Percentiles rank a stretch among this genome's conserved stretches.
These are phyloP conservation scores for Metschnikowia corniflorae DNA, from an alignment of 805 yeast genomes.

Conservation along the genomic window DNA sequence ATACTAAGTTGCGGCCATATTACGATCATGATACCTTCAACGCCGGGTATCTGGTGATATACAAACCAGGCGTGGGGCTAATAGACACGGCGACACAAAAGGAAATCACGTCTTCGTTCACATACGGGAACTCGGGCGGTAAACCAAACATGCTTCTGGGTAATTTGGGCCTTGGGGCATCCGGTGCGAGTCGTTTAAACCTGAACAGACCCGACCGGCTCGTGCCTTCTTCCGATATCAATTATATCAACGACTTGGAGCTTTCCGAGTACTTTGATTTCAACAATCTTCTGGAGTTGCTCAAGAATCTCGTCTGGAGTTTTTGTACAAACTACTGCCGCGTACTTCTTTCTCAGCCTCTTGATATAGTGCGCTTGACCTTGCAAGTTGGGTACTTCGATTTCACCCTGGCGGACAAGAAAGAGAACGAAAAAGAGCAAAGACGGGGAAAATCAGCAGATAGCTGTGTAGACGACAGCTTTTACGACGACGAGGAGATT, in stretches of 20 bases:
- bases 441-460: not conserved
- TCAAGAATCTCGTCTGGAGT: slow-evolving; percentile 55
- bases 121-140: slow-evolving; percentile 11
- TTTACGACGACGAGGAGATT: slow-evolving; percentile 26
- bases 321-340: slow-evolving; percentile 67
- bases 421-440: not conserved
- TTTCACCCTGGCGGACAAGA: slow-evolving; percentile 5
- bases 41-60: slow-evolving; percentile 59
- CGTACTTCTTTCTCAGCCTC: slow-evolving; percentile 76
- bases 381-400: slow-evolving; percentile 75
- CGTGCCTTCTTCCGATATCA: slow-evolving; percentile 26
- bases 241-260: slow-evolving; percentile 56
- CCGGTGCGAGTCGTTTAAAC: slow-evolving; percentile 3
- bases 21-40: slow-evolving; percentile 65
- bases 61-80: slow-evolving; percentile 60
- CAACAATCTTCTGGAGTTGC: slow-evolving; percentile 52
- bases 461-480: slow-evolving; percentile 2
- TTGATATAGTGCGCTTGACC: slow-evolving; percentile 75
- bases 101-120: slow-evolving; percentile 30
- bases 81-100: slow-evolving; percentile 43
- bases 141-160: slow-evolving; percentile 10
- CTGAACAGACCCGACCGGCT: slow-evolving; percentile 3
- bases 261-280: slow-evolving; percentile 63
- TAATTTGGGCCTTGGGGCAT: slow-evolving; percentile 9
- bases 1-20: slow-evolving; percentile 54